Percentiles rank a stretch among this genome's conserved stretches.
Conservation (phyloP, 2,329 filamentous ascomycete species). For the Eurotiales sp. region DNA sequence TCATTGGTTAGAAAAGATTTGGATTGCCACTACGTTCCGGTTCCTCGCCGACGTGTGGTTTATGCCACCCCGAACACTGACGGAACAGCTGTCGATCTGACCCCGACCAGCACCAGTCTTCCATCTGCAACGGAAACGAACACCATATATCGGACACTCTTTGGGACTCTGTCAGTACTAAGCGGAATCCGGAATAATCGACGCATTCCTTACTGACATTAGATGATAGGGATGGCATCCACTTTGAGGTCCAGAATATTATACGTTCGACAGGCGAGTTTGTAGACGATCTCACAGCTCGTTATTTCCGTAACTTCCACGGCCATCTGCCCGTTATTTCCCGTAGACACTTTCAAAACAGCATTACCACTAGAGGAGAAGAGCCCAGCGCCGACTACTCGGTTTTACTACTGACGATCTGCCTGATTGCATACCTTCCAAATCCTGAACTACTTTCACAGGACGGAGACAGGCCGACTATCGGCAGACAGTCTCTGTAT, state of each 20-base stretch:
- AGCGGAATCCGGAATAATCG: not conserved
- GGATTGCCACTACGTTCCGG: not conserved
- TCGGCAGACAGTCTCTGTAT: constrained; percentile 3
- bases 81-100: not conserved
- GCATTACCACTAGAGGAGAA: not conserved
- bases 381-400: not conserved
- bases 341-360: not conserved
- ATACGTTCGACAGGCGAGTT: not conserved
- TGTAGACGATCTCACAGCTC: not conserved
- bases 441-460: not conserved
- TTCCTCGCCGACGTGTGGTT: not conserved
- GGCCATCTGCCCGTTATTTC: constrained; percentile 2
- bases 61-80: not conserved
- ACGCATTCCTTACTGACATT: not conserved
- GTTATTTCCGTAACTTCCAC: constrained; percentile 4
- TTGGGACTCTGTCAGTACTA: not conserved
- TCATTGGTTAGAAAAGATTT: not conserved
- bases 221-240: not conserved
- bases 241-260: constrained; percentile 2
- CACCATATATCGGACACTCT: not conserved
- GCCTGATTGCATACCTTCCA: not conserved
- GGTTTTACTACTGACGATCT: not conserved
- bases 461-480: not conserved
- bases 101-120: not conserved
- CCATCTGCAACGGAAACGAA: not conserved